Evolutionary conservation across 805 yeast species (phyloP).

Genomic region (Dipodascopsis uninucleata): DNA sequence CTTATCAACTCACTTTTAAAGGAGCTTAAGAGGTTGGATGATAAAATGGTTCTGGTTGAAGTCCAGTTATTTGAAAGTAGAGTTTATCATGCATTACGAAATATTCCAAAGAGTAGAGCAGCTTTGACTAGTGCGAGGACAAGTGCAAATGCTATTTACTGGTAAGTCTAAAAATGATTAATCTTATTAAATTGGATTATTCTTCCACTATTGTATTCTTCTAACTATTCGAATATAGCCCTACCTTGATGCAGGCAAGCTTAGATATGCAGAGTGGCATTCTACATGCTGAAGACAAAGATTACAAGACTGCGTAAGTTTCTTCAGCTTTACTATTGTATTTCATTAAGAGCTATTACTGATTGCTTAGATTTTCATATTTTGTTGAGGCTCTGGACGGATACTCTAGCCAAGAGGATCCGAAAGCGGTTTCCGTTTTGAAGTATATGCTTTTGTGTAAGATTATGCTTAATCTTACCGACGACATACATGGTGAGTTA

Average conservation of each 20-base stretch:
- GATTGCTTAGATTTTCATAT: constrained; percentile 59
- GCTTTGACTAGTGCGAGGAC: constrained; percentile 93
- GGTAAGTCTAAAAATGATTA: constrained; percentile 40
- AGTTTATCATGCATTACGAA: constrained; percentile 85
- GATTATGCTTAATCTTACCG: constrained; percentile 83
- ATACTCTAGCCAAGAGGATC: constrained; percentile 60
- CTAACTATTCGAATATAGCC: constrained; percentile 35
- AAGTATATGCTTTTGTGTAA: constrained; percentile 91
- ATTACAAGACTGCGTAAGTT: constrained; percentile 75
- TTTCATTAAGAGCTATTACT: background rate
- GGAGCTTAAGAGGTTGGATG: constrained; percentile 92
- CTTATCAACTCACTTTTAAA: constrained; percentile 67
- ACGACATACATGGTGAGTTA: constrained; percentile 66
- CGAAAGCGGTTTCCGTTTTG: constrained; percentile 64
- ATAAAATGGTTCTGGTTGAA: constrained; percentile 90
- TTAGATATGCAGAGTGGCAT: constrained; percentile 93
- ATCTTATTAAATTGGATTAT: background rate
- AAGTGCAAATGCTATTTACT: constrained; percentile 93
- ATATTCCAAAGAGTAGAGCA: constrained; percentile 86
- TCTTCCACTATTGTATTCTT: background rate
- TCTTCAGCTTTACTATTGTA: background rate
- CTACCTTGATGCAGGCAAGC: constrained; percentile 90
- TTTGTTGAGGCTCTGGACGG: constrained; percentile 95
- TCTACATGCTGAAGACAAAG: constrained; percentile 93
- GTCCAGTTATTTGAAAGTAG: constrained; percentile 89